Evolutionary conservation across 2,329 filamentous ascomycete species (phyloP).

Genomic region (Escovopsis sp.): DNA sequence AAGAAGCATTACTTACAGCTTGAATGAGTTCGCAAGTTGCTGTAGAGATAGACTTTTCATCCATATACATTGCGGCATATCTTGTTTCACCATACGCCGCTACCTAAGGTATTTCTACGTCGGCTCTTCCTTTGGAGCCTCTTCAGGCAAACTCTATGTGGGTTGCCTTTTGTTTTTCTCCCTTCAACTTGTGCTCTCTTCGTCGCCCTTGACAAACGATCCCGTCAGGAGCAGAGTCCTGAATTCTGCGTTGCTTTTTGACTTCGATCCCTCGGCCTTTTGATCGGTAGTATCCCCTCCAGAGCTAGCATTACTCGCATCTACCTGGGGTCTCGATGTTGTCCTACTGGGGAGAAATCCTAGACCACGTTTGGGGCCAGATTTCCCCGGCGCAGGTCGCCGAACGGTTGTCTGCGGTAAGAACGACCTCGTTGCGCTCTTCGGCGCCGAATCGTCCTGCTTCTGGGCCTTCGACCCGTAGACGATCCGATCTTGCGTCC

Average conservation of each 20-base stretch:
- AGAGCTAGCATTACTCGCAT: neutral
- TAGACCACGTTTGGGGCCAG: conserved; percentile 27
- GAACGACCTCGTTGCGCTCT: conserved; percentile 15
- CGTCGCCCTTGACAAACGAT: conserved; percentile 4
- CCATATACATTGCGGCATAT: no score
- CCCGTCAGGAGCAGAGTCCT: conserved; percentile 34
- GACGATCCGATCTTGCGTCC: conserved; percentile 15
- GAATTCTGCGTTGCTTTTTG: conserved; percentile 44
- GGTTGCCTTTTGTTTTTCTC: no score
- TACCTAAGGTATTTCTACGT: neutral
- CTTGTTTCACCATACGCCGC: no score
- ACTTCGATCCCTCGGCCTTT: conserved; percentile 12
- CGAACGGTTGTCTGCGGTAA: conserved; percentile 32
- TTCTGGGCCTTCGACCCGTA: conserved; percentile 19
- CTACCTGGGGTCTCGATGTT: conserved; percentile 6
- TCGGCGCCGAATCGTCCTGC: conserved; percentile 7
- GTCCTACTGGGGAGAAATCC: conserved; percentile 24
- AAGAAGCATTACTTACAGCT: neutral
- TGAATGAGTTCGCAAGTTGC: neutral
- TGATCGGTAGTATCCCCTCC: conserved; percentile 8
- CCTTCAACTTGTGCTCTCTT: conserved; percentile 1
- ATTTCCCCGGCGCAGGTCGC: conserved; percentile 26
- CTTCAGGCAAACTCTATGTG: no score
- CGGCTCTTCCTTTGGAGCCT: neutral
- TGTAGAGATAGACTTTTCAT: no score